Percentiles rank a stretch among this genome's conserved stretches.
Conservation (phyloP, 139 green algal genomes). For the Deuterostichococcus epilithicus region DNA sequence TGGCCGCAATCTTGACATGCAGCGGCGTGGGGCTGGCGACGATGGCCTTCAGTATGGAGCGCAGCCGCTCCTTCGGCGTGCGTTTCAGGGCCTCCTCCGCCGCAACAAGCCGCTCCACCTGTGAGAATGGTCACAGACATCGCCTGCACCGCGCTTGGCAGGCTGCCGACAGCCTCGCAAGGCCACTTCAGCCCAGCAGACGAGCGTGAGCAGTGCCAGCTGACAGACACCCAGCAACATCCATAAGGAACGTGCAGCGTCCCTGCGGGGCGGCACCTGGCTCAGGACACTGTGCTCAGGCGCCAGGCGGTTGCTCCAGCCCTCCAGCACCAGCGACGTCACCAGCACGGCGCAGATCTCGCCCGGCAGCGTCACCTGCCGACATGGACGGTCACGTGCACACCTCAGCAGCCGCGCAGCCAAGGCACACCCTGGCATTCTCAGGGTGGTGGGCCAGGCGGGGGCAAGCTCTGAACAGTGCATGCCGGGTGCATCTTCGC, state of each 20-base stretch:
- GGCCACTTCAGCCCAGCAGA: too few species aligned
- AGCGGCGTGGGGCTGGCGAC: not conserved
- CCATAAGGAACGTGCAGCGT: too few species aligned
- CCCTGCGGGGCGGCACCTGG: constrained; percentile 21
- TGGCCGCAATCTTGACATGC: not conserved
- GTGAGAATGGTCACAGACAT: too few species aligned
- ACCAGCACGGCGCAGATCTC: constrained; percentile 86
- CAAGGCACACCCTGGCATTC: not conserved
- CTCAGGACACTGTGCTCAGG: constrained; percentile 59
- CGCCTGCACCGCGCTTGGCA: too few species aligned
- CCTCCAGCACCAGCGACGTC: constrained; percentile 84
- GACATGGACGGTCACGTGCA: not conserved
- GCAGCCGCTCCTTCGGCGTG: not conserved
- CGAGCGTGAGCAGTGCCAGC: too few species aligned
- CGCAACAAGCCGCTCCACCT: not conserved
- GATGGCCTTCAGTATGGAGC: not conserved
- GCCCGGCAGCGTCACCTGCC: constrained; percentile 68
- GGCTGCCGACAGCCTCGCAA: too few species aligned
- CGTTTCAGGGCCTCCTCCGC: not conserved
- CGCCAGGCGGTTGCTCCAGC: constrained; percentile 75
- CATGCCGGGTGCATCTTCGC: too few species aligned
- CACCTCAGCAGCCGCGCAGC: too few species aligned
- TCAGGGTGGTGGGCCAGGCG: too few species aligned
- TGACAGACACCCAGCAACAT: too few species aligned
- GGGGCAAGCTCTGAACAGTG: too few species aligned